Evolutionary conservation across 2,329 filamentous ascomycete species (phyloP), one percentile per base, ranked within the genome.

Genomic region (Metarhizium anisopliae): DNA sequence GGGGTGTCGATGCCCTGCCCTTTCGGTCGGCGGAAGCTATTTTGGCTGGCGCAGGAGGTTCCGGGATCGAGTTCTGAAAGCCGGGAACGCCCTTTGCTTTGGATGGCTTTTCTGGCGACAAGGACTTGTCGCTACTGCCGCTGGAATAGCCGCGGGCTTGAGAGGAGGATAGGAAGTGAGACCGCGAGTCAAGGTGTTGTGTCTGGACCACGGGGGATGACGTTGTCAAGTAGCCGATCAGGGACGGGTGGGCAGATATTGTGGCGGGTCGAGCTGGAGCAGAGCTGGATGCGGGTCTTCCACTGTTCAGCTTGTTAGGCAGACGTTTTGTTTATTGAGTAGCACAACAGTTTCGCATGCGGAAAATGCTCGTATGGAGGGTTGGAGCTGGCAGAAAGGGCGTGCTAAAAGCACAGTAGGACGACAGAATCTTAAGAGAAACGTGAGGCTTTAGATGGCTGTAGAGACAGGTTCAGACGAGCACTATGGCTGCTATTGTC

Each of bases 151-250:
- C 82, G 53, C 81, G 83, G 11, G 88, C 87, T 10, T 70, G 73
- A 60, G 64, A 66, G 51, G 73, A 75, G 55, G 69, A 72, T 61
- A 68, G 75, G 58, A 60, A 56, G 43, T 61, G 59, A 38, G 58
- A 54, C 43, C 61, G 60, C 25, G 65, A 58, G 45, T 66, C 62
- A 38, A 79, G 65, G 60, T 79, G 78, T 29, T 74, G 75, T 51
- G 81, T 78, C 63, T 85, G 83, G 52, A 88, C 79, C 57, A 86
- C 70, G 36, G 86, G 83, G 25, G 86, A 88, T 35, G 85, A 87
- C 38, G 83, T 82, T 51, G 86, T 88, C 58, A 87, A 74, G 68
- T 87, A 83, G 59, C 83, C 84, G 64, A 81, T 77, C 63, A 87
- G 84, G 38, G 86, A 86, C 54, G 83, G 80, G 67, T 83, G 82